Percentiles rank a stretch among this genome's conserved stretches.
Evolutionary conservation across 305 asterid species (phyloP).

Genomic region (Salvia sclarea): DNA sequence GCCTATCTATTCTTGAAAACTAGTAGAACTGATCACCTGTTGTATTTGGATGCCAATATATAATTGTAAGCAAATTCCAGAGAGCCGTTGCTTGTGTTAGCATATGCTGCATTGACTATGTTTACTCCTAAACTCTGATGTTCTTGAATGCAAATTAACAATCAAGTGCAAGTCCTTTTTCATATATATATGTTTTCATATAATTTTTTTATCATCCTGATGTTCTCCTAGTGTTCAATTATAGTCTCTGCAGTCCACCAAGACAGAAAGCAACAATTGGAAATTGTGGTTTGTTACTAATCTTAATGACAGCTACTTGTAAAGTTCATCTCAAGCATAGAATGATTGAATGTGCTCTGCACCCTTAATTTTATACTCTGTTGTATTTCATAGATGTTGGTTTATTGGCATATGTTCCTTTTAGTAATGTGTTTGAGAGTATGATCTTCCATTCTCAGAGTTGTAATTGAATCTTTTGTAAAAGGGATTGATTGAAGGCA

Average conservation of each 20-base stretch:
- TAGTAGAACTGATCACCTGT: background rate
- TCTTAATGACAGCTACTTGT: background rate
- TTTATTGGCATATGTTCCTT: background rate
- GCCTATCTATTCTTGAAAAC: background rate
- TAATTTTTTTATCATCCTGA: background rate
- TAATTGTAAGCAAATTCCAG: background rate
- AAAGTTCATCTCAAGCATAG: background rate
- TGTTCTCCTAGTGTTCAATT: background rate
- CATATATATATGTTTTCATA: background rate
- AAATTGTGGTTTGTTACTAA: constrained; percentile 13
- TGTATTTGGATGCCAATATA: background rate
- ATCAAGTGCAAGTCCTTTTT: constrained; percentile 4
- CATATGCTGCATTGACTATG: background rate
- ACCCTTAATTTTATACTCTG: background rate
- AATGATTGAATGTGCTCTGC: constrained; percentile 13
- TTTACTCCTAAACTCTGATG: constrained; percentile 1
- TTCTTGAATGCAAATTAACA: background rate
- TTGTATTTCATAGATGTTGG: background rate
- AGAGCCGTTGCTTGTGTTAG: background rate
- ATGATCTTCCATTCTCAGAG: background rate
- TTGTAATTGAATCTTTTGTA: background rate
- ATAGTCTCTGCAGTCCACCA: background rate
- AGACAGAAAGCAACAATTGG: background rate
- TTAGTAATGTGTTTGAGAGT: constrained; percentile 1
- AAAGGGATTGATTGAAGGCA: background rate